Conservation (phyloP, 495 filamentous ascomycete genomes). For the Penicillium crystallinum region DNA sequence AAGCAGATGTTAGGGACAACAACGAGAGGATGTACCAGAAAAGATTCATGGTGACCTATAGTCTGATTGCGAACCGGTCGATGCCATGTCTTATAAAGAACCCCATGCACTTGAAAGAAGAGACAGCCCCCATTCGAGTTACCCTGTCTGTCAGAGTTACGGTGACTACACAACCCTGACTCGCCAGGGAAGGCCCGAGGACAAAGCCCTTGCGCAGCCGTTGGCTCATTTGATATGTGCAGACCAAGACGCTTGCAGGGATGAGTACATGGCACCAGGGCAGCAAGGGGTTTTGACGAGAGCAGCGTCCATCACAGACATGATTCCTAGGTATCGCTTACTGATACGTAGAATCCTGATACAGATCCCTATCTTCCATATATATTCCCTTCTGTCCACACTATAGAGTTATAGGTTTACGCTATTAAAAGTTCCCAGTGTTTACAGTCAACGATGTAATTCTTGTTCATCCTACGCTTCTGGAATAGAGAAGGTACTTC, state of each 20-base stretch:
- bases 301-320: background rate
- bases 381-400: no score
- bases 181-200: background rate
- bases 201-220: background rate
- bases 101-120: constrained; percentile 2
- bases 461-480: background rate
- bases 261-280: background rate
- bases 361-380: background rate
- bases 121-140: background rate
- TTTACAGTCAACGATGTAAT: background rate
- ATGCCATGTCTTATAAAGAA: constrained; percentile 8
- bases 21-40: constrained; percentile 14
- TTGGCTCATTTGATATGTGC: background rate
- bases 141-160: background rate
- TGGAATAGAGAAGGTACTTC: background rate
- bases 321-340: no score
- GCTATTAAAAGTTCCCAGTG: no score
- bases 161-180: background rate
- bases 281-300: background rate
- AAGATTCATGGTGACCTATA: constrained; percentile 9
- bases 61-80: background rate
- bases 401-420: no score
- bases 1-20: constrained; percentile 14
- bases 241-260: background rate
- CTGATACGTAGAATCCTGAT: background rate